Evolutionary conservation across 73 alveolate species (phyloP).

Genomic region (Tetrahymena borealis): DNA sequence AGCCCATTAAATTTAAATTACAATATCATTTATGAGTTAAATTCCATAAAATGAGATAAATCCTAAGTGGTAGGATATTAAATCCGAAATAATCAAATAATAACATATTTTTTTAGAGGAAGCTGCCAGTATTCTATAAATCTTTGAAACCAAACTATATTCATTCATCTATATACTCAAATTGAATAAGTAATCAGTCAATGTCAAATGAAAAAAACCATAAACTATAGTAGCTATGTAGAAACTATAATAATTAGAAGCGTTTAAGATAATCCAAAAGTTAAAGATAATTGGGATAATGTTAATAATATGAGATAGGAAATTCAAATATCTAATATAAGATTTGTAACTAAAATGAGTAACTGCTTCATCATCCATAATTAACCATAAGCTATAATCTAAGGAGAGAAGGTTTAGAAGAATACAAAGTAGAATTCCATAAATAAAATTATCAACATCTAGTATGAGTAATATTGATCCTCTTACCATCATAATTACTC

Average conservation of each 20-base stretch:
- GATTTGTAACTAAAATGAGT: neutral
- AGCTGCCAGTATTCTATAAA: no score
- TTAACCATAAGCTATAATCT: neutral
- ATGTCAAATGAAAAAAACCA: neutral
- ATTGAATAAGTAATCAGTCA: no score
- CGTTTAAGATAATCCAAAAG: neutral
- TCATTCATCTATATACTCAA: no score
- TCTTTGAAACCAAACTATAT: no score
- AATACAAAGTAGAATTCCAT: neutral
- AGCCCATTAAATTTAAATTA: no score
- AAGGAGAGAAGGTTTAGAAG: neutral
- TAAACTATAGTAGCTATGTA: neutral
- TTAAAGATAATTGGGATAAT: neutral
- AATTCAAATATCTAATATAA: neutral
- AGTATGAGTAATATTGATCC: neutral
- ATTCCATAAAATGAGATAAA: no score
- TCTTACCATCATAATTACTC: neutral
- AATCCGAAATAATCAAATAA: no score
- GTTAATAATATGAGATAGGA: neutral
- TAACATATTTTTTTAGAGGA: no score
- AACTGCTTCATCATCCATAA: neutral
- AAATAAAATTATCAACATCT: neutral
- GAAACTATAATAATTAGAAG: neutral
- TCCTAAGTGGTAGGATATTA: no score
- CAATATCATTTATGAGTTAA: no score